Conservation (phyloP, 768 basidiomycete genomes). For the Arthromyces matolae region DNA sequence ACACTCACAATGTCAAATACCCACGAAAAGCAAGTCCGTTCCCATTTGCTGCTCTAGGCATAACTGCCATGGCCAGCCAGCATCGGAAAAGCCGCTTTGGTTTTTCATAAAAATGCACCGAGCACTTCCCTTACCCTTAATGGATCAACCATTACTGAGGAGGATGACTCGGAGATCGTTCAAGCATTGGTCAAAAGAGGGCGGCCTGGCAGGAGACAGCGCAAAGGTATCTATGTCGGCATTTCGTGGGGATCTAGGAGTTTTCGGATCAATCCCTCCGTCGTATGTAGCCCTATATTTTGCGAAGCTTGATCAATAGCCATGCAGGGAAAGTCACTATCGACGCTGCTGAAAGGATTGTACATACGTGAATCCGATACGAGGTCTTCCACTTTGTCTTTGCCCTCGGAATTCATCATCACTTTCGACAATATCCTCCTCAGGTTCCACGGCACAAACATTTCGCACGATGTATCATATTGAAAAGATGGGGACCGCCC, state of each 20-base stretch:
- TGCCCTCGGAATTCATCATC: no score
- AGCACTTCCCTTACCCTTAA: slow-evolving; percentile 47
- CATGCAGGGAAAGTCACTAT: no score
- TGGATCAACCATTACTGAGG: slow-evolving; percentile 48
- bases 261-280: slow-evolving; percentile 6
- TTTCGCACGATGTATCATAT: no score
- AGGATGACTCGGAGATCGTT: slow-evolving; percentile 71
- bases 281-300: slow-evolving; percentile 65
- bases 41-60: slow-evolving; percentile 67
- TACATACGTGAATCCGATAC: no score
- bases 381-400: no score
- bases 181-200: slow-evolving; percentile 58
- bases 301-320: no score
- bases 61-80: slow-evolving; percentile 68
- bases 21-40: slow-evolving; percentile 69
- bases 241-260: neutral
- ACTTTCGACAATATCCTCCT: no score
- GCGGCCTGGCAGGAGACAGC: slow-evolving; percentile 57
- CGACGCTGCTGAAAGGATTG: no score
- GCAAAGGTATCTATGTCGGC: slow-evolving; percentile 49
- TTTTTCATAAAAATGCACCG: slow-evolving; percentile 58
- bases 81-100: slow-evolving; percentile 55
- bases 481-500: no score
- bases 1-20: slow-evolving; percentile 63
- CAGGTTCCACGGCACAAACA: no score